A percentile compares a stretch with the other conserved stretches of the same genome.
Conservation (phyloP, 495 filamentous ascomycete genomes). For the Hyaloscypha bicolor region DNA sequence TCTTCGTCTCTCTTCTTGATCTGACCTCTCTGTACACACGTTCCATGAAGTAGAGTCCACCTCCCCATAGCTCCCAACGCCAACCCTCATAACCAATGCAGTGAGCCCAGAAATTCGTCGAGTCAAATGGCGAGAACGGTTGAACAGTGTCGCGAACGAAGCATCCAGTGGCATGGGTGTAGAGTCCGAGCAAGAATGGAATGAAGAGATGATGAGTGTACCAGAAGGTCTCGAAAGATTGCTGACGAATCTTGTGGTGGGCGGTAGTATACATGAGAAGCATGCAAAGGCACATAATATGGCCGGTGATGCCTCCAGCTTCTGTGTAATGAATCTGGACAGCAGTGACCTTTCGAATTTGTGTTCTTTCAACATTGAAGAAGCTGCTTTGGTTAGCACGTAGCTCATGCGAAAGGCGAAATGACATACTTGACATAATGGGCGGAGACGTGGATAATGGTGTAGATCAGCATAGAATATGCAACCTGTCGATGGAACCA, state of each 20-base stretch:
- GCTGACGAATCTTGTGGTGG: slow-evolving; percentile 90
- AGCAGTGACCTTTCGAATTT: slow-evolving; percentile 78
- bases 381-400: slow-evolving; percentile 63
- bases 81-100: slow-evolving; percentile 96
- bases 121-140: slow-evolving; percentile 83
- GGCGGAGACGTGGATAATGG: slow-evolving; percentile 70
- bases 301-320: slow-evolving; percentile 90
- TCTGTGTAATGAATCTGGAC: slow-evolving; percentile 93
- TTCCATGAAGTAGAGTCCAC: slow-evolving; percentile 82
- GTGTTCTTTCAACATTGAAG: slow-evolving; percentile 88
- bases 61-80: slow-evolving; percentile 95
- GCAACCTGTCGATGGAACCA: slow-evolving; percentile 98
- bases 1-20: slow-evolving; percentile 77
- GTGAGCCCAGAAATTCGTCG: slow-evolving; percentile 80
- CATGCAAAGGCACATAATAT: slow-evolving; percentile 99
- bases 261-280: slow-evolving; percentile 97
- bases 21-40: slow-evolving; percentile 92
- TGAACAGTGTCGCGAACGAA: slow-evolving; percentile 81
- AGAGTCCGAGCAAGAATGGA: slow-evolving; percentile 89
- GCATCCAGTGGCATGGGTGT: slow-evolving; percentile 94
- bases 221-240: slow-evolving; percentile 98
- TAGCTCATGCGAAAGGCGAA: background rate
- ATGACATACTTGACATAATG: slow-evolving; percentile 94
- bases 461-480: slow-evolving; percentile 83
- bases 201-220: slow-evolving; percentile 98